These are phyloP conservation scores for Saccharum officinarum DNA, from an alignment of 176 grass and related monocot species.

Conservation along the genomic window DNA sequence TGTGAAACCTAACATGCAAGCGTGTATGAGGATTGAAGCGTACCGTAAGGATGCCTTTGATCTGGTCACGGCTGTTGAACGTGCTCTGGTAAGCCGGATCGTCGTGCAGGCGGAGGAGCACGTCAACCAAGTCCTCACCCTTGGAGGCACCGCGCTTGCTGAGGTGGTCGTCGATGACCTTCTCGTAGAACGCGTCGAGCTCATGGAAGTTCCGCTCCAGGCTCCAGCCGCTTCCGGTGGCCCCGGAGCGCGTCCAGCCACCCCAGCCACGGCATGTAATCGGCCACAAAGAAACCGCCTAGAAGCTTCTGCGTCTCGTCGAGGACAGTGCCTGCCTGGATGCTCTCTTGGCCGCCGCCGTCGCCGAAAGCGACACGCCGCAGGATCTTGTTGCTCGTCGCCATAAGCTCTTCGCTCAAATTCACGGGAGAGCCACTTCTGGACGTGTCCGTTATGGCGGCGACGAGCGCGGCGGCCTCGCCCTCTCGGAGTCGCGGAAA, in stretches of 20 bases:
- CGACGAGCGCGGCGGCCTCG: conserved; percentile 42
- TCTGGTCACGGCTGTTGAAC: conserved; percentile 37
- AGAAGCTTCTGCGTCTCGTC: conserved; percentile 43
- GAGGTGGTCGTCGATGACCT: conserved; percentile 60
- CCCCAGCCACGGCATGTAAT: conserved; percentile 64
- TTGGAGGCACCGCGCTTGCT: neutral
- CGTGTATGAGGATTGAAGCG: neutral
- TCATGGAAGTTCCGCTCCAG: conserved; percentile 46
- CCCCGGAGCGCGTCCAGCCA: conserved; percentile 68
- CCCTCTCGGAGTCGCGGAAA: conserved; percentile 49
- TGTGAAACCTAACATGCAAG: neutral
- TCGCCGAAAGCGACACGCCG: conserved; percentile 56
- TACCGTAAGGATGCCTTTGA: conserved; percentile 75
- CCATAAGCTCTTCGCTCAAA: conserved; percentile 33
- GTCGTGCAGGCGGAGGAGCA: conserved; percentile 59
- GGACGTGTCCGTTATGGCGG: neutral
- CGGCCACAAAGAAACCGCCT: conserved; percentile 56
- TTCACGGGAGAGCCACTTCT: conserved; percentile 7
- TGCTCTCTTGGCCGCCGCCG: neutral
- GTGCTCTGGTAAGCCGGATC: conserved; percentile 51
- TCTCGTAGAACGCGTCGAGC: conserved; percentile 61
- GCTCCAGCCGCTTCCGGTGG: conserved; percentile 47
- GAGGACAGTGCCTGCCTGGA: neutral
- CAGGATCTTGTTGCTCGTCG: conserved; percentile 41
- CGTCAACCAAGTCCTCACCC: conserved; percentile 59